Conservation (phyloP, 83 land plant genomes). For the Picea abies region DNA sequence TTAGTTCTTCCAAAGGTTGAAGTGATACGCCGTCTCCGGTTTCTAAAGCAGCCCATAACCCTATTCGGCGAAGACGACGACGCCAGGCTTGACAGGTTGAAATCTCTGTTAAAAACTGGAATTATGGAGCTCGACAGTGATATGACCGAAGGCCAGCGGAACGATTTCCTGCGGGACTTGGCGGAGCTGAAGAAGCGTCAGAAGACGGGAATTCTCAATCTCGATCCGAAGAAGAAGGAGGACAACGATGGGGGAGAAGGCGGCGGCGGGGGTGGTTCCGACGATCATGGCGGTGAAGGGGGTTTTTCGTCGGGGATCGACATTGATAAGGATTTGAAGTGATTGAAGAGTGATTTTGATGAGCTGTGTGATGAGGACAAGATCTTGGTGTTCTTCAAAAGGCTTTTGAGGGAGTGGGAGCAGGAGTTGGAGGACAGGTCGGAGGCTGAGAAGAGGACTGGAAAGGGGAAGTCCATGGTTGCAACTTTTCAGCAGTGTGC, state of each 20-base stretch:
- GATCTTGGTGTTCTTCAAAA: slow-evolving; percentile 95
- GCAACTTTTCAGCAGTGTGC: slow-evolving; percentile 99
- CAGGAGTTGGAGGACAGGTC: slow-evolving; percentile 81
- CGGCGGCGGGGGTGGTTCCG: slow-evolving; percentile 39
- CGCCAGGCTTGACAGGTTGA: slow-evolving; percentile 75
- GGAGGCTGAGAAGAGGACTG: slow-evolving; percentile 83
- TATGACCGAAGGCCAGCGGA: slow-evolving; percentile 95
- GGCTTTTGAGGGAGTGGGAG: slow-evolving; percentile 94
- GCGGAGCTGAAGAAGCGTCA: slow-evolving; percentile 88
- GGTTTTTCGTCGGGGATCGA: slow-evolving; percentile 73
- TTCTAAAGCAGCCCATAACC: slow-evolving; percentile 91
- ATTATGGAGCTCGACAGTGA: slow-evolving; percentile 82
- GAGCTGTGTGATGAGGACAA: slow-evolving; percentile 96
- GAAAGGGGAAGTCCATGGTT: slow-evolving; percentile 87
- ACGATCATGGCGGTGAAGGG: slow-evolving; percentile 56
- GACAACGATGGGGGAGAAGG: slow-evolving; percentile 48
- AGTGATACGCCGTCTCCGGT: slow-evolving; percentile 85
- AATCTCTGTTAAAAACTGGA: slow-evolving; percentile 79
- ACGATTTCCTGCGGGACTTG: slow-evolving; percentile 88
- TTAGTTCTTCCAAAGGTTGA: slow-evolving; percentile 75
- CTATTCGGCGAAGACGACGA: slow-evolving; percentile 97
- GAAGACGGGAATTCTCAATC: slow-evolving; percentile 45
- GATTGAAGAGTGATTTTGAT: slow-evolving; percentile 80
- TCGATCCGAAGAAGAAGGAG: slow-evolving; percentile 31
- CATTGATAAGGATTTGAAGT: slow-evolving; percentile 73